Conservation (phyloP, 2,329 filamentous ascomycete species). For the Monosporascus sp. region DNA sequence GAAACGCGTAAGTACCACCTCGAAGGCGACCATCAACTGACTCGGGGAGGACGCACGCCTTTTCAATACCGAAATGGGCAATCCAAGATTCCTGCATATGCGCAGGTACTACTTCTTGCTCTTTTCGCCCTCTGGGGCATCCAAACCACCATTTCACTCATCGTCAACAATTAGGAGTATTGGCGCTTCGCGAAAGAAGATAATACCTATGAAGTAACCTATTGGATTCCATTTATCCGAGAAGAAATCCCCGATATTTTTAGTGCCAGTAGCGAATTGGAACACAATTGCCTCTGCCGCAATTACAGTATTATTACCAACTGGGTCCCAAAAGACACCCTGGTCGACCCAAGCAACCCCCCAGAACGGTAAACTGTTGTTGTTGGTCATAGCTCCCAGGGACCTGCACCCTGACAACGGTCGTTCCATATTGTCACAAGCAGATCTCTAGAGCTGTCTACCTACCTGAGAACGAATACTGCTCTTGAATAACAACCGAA, state of each 20-base stretch:
- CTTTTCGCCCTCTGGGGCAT: no score
- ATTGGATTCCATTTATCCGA: neutral
- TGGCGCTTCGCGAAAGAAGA: neutral
- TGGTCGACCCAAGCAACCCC: constrained; percentile 9
- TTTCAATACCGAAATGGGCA: no score
- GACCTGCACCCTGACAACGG: constrained; percentile 19
- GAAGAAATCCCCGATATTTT: neutral
- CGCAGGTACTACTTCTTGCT: no score
- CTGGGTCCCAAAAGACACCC: neutral
- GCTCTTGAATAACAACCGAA: no score
- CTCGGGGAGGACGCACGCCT: no score
- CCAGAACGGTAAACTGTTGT: constrained; percentile 25
- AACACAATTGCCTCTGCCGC: neutral
- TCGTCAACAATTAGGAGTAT: no score
- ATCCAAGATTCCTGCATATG: no score
- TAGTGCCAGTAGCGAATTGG: neutral
- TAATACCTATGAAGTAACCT: neutral
- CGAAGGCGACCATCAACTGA: no score
- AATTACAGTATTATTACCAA: neutral
- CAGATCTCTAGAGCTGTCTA: no score
- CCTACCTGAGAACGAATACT: no score
- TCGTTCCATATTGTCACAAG: neutral
- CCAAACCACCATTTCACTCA: no score
- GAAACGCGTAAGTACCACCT: no score
- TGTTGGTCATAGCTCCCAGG: constrained; percentile 24